Evolutionary conservation across 2,329 filamentous ascomycete species (phyloP).

Genomic region (Escovopsis weberi): DNA sequence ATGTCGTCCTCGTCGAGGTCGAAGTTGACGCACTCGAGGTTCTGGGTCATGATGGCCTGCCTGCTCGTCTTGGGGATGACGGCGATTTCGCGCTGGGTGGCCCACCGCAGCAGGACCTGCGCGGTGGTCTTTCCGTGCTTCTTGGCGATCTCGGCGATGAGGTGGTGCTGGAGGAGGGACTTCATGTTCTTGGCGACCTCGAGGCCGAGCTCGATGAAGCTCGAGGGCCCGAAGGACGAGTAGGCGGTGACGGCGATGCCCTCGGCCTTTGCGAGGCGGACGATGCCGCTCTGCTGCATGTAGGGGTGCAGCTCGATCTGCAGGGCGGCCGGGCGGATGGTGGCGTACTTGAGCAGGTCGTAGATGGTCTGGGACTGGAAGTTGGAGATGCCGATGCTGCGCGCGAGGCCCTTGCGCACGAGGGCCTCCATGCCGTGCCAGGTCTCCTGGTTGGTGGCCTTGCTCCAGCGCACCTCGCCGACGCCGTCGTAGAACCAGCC

Average conservation of each 20-base stretch:
- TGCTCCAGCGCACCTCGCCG: conserved; percentile 46
- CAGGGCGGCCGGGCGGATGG: conserved; percentile 58
- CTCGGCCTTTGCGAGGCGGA: conserved; percentile 54
- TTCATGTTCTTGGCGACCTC: conserved; percentile 40
- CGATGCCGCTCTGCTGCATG: conserved; percentile 58
- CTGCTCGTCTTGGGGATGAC: conserved; percentile 68
- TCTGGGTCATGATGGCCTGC: conserved; percentile 40
- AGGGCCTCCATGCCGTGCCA: conserved; percentile 70
- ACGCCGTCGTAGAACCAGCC: conserved; percentile 57
- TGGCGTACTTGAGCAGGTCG: conserved; percentile 66
- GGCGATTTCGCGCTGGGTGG: conserved; percentile 66
- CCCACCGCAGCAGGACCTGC: conserved; percentile 76
- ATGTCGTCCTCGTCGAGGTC: conserved; percentile 53
- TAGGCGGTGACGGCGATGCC: conserved; percentile 68
- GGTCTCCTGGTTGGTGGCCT: conserved; percentile 64
- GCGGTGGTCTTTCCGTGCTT: conserved; percentile 61
- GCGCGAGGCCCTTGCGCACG: conserved; percentile 52
- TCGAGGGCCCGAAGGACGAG: conserved; percentile 68
- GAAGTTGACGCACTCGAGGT: conserved; percentile 52
- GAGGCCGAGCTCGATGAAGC: conserved; percentile 66
- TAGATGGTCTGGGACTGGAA: conserved; percentile 67
- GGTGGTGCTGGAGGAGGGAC: conserved; percentile 55
- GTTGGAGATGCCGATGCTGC: conserved; percentile 70
- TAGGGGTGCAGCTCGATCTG: conserved; percentile 90
- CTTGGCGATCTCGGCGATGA: conserved; percentile 48